Evolutionary conservation across 2,329 filamentous ascomycete species (phyloP), one percentile per base, ranked within the genome.

Genomic region (Apiospora sp.): DNA sequence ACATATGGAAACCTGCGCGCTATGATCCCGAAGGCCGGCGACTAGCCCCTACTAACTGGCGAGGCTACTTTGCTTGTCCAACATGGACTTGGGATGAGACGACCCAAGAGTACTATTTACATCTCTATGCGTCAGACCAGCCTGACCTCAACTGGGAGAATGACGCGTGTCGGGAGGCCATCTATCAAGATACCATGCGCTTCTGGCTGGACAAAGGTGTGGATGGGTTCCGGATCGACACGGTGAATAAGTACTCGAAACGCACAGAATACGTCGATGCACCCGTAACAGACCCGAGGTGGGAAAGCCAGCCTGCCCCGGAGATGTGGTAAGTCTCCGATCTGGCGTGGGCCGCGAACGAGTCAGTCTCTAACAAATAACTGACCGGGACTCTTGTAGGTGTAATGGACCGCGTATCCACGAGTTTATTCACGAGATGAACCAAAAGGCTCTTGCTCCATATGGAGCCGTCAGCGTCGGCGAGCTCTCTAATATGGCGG

Each of bases 81-180:
- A 87, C 86, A 0, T 90, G 88, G 88, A 84, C 85, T 19, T 89
- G 84, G 79, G 87, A 89, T 70, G 86, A 87, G 71, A 73, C 77
- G 0, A 86, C 87, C 0, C 80, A 85, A 49, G 85, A 89, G 73
- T 90, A 89, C 73, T 90, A 89, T 72, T 81, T 90, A 1, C 87
- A 88, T 75, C 84, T 95, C 1, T 95, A 93, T 78, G 88, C 89
- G 0, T 85, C 88, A 0, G 89, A 92, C 68, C 93, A 95, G 78
- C 93, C 93, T 0, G 93, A 95, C 75, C 84, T 95, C 24, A 95
- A 95, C 78, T 95, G 93, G 92, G 91, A 94, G 71, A 91, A 92
- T 68, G 85, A 86, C 0, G 87, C 88, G 2, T 90, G 92, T 10
- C 88, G 92, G 8, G 84, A 90, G 70, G 93, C 90, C 0, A 91